These are phyloP conservation scores for Picochlorum sp. DNA, from an alignment of 139 green algal species.

Conservation along the genomic window DNA sequence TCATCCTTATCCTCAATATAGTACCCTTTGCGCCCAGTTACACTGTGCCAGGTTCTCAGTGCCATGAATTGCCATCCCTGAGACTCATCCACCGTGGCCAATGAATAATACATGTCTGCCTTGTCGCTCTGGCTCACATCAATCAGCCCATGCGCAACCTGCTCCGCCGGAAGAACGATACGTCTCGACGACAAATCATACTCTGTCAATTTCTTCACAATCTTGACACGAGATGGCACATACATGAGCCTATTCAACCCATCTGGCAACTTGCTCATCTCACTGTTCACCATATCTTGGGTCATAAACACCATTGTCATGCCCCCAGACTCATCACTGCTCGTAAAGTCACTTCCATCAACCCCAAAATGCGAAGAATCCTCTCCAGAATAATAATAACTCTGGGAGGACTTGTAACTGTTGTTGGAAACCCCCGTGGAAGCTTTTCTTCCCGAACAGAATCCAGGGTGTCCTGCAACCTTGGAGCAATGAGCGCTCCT, in stretches of 20 bases:
- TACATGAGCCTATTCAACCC: conserved; percentile 11
- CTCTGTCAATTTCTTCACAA: conserved; percentile 20
- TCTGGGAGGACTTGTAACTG: neutral
- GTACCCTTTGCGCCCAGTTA: conserved; percentile 29
- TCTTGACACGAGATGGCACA: conserved; percentile 18
- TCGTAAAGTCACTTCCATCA: neutral
- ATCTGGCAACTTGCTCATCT: conserved; percentile 3
- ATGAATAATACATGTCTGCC: conserved; percentile 25
- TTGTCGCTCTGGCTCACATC: conserved; percentile 16
- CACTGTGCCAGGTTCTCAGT: conserved; percentile 23
- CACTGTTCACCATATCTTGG: neutral
- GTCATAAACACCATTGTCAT: neutral
- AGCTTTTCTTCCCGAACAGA: conserved; percentile 39
- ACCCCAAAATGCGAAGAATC: neutral
- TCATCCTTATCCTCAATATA: conserved; percentile 21
- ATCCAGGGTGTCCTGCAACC: conserved; percentile 39
- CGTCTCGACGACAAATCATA: conserved; percentile 29
- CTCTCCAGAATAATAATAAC: neutral
- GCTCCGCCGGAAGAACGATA: conserved; percentile 28
- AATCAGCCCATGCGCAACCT: neutral
- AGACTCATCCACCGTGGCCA: conserved; percentile 28
- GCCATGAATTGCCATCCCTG: conserved; percentile 28
- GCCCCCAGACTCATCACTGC: conserved; percentile 2
- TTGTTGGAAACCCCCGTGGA: conserved; percentile 6
- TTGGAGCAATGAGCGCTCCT: conserved; percentile 47